These are phyloP conservation scores for Bidens hawaiensis DNA, from an alignment of 140 eudicot genomes.

Conservation along the genomic window DNA sequence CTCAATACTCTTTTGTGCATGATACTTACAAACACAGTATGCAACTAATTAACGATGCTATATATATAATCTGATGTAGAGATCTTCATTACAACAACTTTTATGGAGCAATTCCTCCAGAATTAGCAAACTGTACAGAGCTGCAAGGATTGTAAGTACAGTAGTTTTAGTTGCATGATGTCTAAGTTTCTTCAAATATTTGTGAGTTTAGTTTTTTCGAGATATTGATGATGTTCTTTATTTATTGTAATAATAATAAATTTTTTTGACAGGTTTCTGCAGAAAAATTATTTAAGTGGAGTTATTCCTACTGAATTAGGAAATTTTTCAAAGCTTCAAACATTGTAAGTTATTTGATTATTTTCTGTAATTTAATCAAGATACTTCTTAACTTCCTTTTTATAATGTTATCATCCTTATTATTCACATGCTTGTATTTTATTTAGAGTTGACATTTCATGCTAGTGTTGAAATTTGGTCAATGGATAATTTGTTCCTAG, in stretches of 20 bases:
- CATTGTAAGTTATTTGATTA: constrained; percentile 59
- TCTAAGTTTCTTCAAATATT: too few species aligned
- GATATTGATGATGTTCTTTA: constrained; percentile 3
- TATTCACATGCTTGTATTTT: too few species aligned
- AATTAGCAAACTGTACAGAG: constrained; percentile 81
- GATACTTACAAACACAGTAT: neutral
- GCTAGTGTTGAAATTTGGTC: too few species aligned
- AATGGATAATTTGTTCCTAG: constrained; percentile 4
- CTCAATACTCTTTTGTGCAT: constrained; percentile 12
- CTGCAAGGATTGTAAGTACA: constrained; percentile 79
- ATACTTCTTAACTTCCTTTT: neutral
- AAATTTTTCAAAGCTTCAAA: constrained; percentile 60
- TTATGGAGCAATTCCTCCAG: constrained; percentile 89
- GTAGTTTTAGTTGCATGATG: too few species aligned
- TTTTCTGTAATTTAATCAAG: constrained; percentile 1
- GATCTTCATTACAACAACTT: constrained; percentile 87
- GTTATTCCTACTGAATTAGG: constrained; percentile 77
- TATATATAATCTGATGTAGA: constrained; percentile 38
- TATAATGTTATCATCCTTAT: too few species aligned
- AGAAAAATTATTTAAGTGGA: constrained; percentile 88
- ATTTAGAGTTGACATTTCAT: too few species aligned
- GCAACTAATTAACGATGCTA: constrained; percentile 17
- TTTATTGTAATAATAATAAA: neutral
- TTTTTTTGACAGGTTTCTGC: constrained; percentile 60
- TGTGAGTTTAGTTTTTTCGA: neutral